A percentile compares a stretch with the other conserved stretches of the same genome.
These are phyloP conservation scores for Ustilago crameri DNA, from an alignment of 1,284 basidiomycete genomes.

Conservation along the genomic window DNA sequence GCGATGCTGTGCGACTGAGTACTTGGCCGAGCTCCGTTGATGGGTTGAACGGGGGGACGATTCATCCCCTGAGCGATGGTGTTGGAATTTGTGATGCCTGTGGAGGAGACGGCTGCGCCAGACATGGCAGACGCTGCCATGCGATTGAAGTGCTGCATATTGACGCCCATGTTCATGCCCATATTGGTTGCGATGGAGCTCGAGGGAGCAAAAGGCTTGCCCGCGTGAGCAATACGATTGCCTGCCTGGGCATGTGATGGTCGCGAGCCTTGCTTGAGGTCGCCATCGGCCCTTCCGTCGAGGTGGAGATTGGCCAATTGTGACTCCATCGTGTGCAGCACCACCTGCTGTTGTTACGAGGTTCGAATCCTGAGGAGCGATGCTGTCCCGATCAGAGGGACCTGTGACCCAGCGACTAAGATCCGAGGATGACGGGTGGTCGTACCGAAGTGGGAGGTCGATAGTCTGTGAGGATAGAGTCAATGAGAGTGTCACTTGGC, in stretches of 20 bases:
- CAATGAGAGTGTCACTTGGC: not conserved
- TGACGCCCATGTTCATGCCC: conserved; percentile 43
- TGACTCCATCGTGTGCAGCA: conserved; percentile 27
- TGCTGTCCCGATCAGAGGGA: no score
- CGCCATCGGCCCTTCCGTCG: conserved; percentile 23
- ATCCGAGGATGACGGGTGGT: no score
- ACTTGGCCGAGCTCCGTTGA: conserved; percentile 31
- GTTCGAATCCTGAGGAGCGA: no score
- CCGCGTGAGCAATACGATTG: conserved; percentile 11
- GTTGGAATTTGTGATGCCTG: conserved; percentile 16
- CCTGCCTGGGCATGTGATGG: conserved; percentile 18
- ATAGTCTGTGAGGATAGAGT: not conserved
- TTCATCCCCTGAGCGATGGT: conserved; percentile 27
- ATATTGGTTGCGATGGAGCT: conserved; percentile 46
- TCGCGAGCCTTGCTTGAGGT: conserved; percentile 25
- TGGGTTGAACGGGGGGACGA: conserved; percentile 17
- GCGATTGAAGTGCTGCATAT: conserved; percentile 51
- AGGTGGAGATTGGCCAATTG: conserved; percentile 41
- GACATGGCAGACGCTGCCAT: conserved; percentile 24
- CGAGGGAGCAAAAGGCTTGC: conserved; percentile 32
- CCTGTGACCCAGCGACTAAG: no score
- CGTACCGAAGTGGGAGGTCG: not conserved
- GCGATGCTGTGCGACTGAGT: conserved; percentile 14
- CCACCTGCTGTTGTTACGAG: no score
- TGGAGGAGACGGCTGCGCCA: conserved; percentile 12